Evolutionary conservation across 352 stramenopile species (phyloP).

Genomic region (Elongisporangium prolatum): DNA sequence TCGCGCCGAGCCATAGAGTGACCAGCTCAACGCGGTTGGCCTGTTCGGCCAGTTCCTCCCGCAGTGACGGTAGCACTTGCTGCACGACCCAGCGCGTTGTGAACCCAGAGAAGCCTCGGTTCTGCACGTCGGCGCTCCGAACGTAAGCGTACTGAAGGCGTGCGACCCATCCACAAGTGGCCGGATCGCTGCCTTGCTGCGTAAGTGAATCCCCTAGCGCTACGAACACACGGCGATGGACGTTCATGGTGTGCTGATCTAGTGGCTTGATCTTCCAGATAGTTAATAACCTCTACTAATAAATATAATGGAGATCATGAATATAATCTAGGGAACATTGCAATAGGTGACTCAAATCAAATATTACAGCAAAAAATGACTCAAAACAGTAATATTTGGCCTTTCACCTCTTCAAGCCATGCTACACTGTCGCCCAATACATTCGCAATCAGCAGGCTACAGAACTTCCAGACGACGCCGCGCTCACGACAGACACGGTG

Average conservation of each 20-base stretch:
- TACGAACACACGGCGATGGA: slow-evolving; percentile 28
- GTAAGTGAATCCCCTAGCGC: slow-evolving; percentile 51
- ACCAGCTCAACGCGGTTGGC: slow-evolving; percentile 31
- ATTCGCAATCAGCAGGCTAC: too few species aligned
- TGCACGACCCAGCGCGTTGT: slow-evolving; percentile 53
- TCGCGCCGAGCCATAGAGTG: slow-evolving; percentile 65
- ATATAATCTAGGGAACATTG: too few species aligned
- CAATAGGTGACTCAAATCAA: too few species aligned
- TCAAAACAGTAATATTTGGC: too few species aligned
- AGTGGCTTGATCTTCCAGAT: not conserved
- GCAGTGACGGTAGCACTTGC: slow-evolving; percentile 29
- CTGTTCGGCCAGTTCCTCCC: slow-evolving; percentile 27
- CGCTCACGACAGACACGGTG: too few species aligned
- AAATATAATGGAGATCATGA: not conserved
- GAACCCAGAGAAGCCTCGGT: slow-evolving; percentile 44
- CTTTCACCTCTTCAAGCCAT: not conserved
- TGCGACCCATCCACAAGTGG: slow-evolving; percentile 27
- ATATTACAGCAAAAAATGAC: too few species aligned
- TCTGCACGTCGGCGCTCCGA: slow-evolving; percentile 31
- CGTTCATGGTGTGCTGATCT: not conserved
- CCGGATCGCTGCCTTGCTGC: slow-evolving; percentile 24
- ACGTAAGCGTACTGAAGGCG: slow-evolving; percentile 43
- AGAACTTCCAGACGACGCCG: too few species aligned
- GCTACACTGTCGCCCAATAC: not conserved
- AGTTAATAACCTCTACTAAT: not conserved